Conservation (phyloP, 83 land plant genomes). For the Thuja plicata region DNA sequence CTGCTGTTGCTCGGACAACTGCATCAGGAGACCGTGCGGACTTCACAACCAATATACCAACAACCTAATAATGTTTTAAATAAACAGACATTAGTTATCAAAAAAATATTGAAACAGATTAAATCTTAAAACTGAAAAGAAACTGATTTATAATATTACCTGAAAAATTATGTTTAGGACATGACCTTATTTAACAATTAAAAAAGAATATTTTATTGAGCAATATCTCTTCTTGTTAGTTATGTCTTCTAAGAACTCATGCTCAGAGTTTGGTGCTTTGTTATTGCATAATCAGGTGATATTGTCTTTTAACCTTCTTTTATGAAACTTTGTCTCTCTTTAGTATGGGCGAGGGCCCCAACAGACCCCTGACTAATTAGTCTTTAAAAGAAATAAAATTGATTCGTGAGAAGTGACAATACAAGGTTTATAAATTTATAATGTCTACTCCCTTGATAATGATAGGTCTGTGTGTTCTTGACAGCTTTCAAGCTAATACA, state of each 20-base stretch:
- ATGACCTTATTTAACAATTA: neutral
- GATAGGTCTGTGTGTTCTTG: neutral
- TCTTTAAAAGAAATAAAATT: neutral
- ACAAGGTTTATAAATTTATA: neutral
- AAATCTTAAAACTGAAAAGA: neutral
- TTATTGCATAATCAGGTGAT: too few species aligned
- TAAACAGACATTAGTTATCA: neutral
- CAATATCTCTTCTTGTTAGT: too few species aligned
- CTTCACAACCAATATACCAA: neutral
- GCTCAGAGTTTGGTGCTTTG: too few species aligned
- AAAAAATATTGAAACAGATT: neutral
- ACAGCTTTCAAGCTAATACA: neutral
- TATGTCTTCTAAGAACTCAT: too few species aligned
- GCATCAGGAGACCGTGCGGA: constrained; percentile 9
- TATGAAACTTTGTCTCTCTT: too few species aligned
- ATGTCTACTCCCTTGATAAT: neutral
- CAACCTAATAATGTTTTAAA: neutral
- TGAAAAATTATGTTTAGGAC: neutral
- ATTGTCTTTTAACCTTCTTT: too few species aligned
- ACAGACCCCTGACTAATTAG: too few species aligned
- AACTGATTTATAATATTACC: neutral
- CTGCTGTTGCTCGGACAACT: constrained; percentile 6
- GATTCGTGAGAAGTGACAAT: neutral
- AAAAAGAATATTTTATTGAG: too few species aligned
- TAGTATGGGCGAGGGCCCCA: too few species aligned